Evolutionary conservation across 2,329 filamentous ascomycete species (phyloP).

Genomic region (Xylaria sp.): DNA sequence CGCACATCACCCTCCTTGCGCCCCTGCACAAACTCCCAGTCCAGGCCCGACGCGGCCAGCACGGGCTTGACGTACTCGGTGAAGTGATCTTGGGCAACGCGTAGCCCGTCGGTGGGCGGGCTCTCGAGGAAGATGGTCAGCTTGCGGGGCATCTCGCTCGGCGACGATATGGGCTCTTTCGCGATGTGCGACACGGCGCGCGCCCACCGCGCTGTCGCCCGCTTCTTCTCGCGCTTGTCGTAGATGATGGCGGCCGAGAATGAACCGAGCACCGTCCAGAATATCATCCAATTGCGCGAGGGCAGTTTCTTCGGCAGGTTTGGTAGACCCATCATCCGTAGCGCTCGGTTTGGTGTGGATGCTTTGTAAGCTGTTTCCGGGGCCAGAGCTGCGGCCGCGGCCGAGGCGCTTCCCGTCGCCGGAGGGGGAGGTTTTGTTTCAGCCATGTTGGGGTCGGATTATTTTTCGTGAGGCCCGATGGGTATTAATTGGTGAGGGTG

Average conservation of each 20-base stretch:
- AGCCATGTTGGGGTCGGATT: conserved; percentile 33
- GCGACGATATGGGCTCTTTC: conserved; percentile 73
- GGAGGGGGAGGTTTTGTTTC: conserved; percentile 34
- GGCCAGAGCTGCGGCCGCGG: conserved; percentile 28
- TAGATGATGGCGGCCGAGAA: conserved; percentile 87
- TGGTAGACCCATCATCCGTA: conserved; percentile 85
- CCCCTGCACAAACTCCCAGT: conserved; percentile 96
- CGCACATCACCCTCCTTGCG: conserved; percentile 91
- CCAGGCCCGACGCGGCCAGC: conserved; percentile 85
- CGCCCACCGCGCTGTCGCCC: conserved; percentile 86
- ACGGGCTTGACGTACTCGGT: conserved; percentile 96
- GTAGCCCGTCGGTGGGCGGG: conserved; percentile 86
- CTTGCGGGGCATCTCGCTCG: conserved; percentile 80
- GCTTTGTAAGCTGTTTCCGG: conserved; percentile 52
- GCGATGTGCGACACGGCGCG: conserved; percentile 86
- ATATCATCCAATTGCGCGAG: conserved; percentile 98
- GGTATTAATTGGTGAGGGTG: not conserved
- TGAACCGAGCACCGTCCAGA: conserved; percentile 80
- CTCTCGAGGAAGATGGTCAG: conserved; percentile 87
- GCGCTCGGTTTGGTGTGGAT: conserved; percentile 72
- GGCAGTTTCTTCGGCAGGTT: conserved; percentile 85
- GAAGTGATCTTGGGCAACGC: conserved; percentile 91
- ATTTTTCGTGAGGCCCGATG: not conserved
- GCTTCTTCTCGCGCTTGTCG: conserved; percentile 90
- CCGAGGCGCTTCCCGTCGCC: conserved; percentile 11